These are phyloP conservation scores for Beauveria australis DNA, from an alignment of 2,329 filamentous ascomycete genomes.

Conservation along the genomic window DNA sequence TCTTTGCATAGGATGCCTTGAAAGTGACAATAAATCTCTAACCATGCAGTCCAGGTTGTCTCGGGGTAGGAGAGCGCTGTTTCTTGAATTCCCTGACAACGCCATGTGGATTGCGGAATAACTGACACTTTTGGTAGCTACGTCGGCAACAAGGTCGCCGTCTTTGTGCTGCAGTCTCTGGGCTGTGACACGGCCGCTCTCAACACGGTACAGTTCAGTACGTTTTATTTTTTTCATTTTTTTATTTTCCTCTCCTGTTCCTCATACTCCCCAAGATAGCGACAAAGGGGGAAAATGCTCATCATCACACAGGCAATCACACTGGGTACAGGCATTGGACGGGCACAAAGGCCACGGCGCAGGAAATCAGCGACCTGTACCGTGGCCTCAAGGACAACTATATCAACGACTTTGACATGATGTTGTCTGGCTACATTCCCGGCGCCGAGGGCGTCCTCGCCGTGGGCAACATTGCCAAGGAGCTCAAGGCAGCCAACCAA, in stretches of 20 bases:
- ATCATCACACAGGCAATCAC: constrained; percentile 72
- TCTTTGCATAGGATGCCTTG: constrained; percentile 11
- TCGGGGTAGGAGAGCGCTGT: constrained; percentile 26
- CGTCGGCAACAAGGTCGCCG: constrained; percentile 96
- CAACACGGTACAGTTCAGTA: constrained; percentile 97
- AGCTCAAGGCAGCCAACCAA: constrained; percentile 60
- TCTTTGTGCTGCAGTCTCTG: constrained; percentile 85
- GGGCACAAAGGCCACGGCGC: constrained; percentile 71
- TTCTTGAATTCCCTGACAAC: background rate
- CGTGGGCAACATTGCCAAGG: constrained; percentile 74
- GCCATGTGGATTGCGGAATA: background rate
- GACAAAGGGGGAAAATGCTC: background rate
- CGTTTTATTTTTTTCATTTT: constrained; percentile 6
- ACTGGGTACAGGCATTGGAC: constrained; percentile 86
- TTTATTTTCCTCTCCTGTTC: background rate
- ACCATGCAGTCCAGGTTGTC: constrained; percentile 25
- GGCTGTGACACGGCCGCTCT: constrained; percentile 90
- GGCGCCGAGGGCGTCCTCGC: constrained; percentile 76
- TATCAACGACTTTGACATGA: constrained; percentile 84
- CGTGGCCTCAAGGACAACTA: constrained; percentile 74
- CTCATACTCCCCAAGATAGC: background rate
- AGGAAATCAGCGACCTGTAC: constrained; percentile 79
- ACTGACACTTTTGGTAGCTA: constrained; percentile 49
- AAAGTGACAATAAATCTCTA: background rate
- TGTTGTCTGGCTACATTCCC: constrained; percentile 91